Percentiles rank a stretch among this genome's conserved stretches.
Conservation (phyloP, 1,139 yeast species). For the Pichia sp. region DNA sequence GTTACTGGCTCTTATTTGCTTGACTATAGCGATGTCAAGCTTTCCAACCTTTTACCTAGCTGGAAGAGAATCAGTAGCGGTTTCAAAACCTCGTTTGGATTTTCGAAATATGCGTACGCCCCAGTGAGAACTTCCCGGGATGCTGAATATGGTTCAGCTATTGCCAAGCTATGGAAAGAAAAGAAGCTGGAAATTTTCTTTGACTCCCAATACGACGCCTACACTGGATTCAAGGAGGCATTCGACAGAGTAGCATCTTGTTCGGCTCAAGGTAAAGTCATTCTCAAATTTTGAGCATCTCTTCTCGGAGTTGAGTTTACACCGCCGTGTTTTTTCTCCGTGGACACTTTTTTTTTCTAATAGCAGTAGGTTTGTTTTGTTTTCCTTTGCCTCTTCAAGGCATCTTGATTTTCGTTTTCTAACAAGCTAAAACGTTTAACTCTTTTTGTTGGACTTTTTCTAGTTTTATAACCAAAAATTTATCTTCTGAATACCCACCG, state of each 20-base stretch:
- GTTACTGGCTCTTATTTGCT: slow-evolving; percentile 35
- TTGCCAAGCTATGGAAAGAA: slow-evolving; percentile 37
- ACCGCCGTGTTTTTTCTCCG: not conserved
- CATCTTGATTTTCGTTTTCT: too few species aligned
- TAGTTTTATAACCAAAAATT: not conserved
- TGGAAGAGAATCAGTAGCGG: slow-evolving; percentile 1
- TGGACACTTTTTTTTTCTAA: not conserved
- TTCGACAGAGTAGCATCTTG: slow-evolving; percentile 43
- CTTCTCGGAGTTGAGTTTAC: not conserved
- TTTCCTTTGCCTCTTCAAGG: not conserved
- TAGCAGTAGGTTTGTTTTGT: not conserved
- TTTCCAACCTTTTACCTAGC: slow-evolving; percentile 15
- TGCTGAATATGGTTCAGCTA: slow-evolving; percentile 18
- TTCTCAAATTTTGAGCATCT: slow-evolving; percentile 24
- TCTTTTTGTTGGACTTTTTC: not conserved
- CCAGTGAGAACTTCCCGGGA: slow-evolving; percentile 12
- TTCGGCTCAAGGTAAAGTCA: slow-evolving; percentile 60
- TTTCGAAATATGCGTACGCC: slow-evolving; percentile 22
- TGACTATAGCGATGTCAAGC: slow-evolving; percentile 19
- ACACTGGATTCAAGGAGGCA: slow-evolving; percentile 46
- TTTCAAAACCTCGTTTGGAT: slow-evolving; percentile 18
- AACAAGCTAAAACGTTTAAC: not conserved
- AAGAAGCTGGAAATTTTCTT: slow-evolving; percentile 43
- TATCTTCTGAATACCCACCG: not conserved
- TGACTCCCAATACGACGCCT: slow-evolving; percentile 51